phyloP scores from a whole-genome alignment of 148 eudicot genomes.

The Gaultheria prostrata region DNA sequence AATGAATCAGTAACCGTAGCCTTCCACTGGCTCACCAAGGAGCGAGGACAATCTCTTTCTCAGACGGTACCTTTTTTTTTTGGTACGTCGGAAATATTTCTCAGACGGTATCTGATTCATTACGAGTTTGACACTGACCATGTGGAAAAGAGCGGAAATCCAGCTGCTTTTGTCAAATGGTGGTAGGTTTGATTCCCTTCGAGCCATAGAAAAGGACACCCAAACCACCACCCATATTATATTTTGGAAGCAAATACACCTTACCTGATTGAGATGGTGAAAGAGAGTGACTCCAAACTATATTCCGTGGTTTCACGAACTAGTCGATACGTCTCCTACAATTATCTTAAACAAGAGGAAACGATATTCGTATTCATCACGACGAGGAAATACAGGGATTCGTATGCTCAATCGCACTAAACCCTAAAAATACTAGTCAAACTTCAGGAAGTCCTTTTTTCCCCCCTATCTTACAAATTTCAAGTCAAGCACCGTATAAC shows the following conservation, averaged over 20 bases:
- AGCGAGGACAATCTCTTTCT: neutral
- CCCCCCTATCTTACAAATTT: neutral
- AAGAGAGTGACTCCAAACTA: constrained; percentile 5
- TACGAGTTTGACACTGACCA: neutral
- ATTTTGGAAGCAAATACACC: neutral
- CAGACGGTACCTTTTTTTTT: too few relatives aligned
- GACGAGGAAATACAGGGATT: neutral
- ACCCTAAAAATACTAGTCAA: neutral
- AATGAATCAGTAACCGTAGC: neutral
- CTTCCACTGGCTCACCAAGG: neutral
- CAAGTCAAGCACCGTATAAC: neutral
- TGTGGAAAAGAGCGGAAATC: neutral
- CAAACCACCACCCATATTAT: neutral
- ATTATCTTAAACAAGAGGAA: neutral
- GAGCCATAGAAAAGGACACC: constrained; percentile 13
- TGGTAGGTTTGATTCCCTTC: neutral
- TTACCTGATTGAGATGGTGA: neutral
- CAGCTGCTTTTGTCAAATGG: neutral
- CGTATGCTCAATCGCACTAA: neutral
- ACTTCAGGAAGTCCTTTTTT: neutral
- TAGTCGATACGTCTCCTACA: neutral
- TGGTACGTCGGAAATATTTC: too few relatives aligned
- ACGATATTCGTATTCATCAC: neutral
- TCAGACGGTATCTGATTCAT: too few relatives aligned
- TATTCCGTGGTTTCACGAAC: neutral